phyloP scores from a whole-genome alignment of 1,284 basidiomycete species.

The Somion occarium region DNA sequence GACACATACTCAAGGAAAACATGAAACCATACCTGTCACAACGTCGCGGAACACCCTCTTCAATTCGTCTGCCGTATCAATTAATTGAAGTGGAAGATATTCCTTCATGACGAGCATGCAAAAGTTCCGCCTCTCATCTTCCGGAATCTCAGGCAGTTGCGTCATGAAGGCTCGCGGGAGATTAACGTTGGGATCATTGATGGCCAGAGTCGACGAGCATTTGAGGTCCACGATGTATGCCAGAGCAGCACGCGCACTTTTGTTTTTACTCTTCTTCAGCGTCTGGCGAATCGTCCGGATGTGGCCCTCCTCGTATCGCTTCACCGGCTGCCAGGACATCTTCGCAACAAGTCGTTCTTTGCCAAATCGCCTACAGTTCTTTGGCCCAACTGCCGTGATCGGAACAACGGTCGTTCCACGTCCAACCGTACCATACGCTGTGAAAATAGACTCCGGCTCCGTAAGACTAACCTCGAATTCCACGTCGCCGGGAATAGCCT shows the following conservation, averaged over 20 bases:
- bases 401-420: not conserved
- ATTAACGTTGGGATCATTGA: not conserved
- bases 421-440: slow-evolving; percentile 5
- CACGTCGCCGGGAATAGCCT: not conserved
- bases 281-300: not conserved
- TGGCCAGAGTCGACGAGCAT: not conserved
- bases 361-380: not conserved
- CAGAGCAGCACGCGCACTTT: not conserved
- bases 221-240: slow-evolving; percentile 1
- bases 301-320: not conserved
- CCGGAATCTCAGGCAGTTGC: not conserved
- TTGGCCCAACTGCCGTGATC: not conserved
- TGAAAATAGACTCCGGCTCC: not conserved
- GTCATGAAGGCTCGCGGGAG: slow-evolving; percentile 2
- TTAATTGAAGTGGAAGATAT: slow-evolving; percentile 1
- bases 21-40: slow-evolving; percentile 1
- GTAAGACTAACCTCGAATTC: not conserved
- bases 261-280: not conserved
- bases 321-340: not conserved
- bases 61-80: slow-evolving; percentile 3
- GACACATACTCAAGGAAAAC: not conserved
- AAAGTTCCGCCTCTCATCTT: not conserved
- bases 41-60: slow-evolving; percentile 1
- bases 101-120: slow-evolving; percentile 1
- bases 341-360: slow-evolving; percentile 1